These are phyloP conservation scores for Cucurbita pepo DNA, from an alignment of 306 rosid species.

Conservation along the genomic window DNA sequence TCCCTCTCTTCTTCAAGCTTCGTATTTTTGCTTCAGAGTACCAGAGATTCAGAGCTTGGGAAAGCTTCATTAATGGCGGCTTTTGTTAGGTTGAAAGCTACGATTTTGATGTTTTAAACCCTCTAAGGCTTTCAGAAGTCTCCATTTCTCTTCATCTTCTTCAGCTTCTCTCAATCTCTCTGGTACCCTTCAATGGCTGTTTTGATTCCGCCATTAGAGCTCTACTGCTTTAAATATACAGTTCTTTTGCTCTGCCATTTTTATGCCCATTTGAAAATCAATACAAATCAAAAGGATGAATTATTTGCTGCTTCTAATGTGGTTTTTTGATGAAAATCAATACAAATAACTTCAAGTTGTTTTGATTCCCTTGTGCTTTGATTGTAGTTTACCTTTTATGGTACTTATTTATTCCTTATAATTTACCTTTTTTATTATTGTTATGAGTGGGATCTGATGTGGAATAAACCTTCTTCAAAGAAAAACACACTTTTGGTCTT, in stretches of 20 bases:
- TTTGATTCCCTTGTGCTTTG: neutral
- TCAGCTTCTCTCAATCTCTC: neutral
- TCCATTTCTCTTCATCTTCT: neutral
- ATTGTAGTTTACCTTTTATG: neutral
- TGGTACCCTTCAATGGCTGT: neutral
- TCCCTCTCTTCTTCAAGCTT: neutral
- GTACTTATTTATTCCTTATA: neutral
- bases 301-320: neutral
- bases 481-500: neutral
- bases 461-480: neutral
- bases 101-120: neutral
- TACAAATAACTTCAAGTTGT: neutral
- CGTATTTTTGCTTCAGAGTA: neutral
- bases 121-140: neutral
- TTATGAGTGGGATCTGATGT: neutral
- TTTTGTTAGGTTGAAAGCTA: neutral
- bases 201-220: neutral
- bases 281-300: neutral
- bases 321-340: neutral
- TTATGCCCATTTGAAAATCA: neutral
- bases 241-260: neutral
- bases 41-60: neutral
- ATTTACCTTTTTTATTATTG: neutral
- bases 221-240: too few species aligned
- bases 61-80: neutral